Conservation (phyloP, 371 early-diverging fungal species). For the Mortierella sp. region DNA sequence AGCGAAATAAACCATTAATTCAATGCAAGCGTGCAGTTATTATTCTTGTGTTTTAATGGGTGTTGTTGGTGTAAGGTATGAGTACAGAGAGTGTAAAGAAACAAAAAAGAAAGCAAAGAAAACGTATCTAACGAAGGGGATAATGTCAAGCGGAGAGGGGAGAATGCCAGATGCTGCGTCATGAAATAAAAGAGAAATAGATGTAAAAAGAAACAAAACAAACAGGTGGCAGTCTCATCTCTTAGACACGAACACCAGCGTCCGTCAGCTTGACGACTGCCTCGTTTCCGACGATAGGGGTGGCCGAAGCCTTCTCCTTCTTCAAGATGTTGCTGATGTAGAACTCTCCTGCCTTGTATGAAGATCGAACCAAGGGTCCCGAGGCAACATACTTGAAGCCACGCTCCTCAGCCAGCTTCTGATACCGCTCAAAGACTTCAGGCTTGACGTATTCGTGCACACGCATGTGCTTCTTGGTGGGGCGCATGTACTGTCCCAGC, state of each 20-base stretch:
- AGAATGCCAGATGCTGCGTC: background rate
- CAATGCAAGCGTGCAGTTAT: background rate
- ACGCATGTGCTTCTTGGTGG: slow-evolving; percentile 99
- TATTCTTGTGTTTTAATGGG: background rate
- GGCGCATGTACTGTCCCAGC: slow-evolving; percentile 99
- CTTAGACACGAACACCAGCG: slow-evolving; percentile 46
- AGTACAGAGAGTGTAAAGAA: background rate
- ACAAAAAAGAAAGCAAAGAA: slow-evolving; percentile 11
- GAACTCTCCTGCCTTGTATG: slow-evolving; percentile 99
- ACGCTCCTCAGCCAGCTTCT: slow-evolving; percentile 83
- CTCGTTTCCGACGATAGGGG: slow-evolving; percentile 42
- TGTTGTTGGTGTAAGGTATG: background rate
- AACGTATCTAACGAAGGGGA: background rate
- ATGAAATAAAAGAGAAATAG: background rate
- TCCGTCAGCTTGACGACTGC: slow-evolving; percentile 55
- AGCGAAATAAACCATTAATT: background rate
- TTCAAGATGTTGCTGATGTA: slow-evolving; percentile 92
- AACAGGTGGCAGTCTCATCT: background rate
- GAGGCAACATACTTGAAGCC: slow-evolving; percentile 97
- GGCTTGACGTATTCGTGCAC: slow-evolving; percentile 96
- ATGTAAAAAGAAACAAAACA: slow-evolving; percentile 5
- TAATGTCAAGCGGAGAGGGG: slow-evolving; percentile 1
- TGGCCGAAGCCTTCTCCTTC: slow-evolving; percentile 60
- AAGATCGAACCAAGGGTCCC: slow-evolving; percentile 96
- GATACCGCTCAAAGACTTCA: slow-evolving; percentile 94